Evolutionary conservation across 2,329 filamentous ascomycete genomes (phyloP), one percentile per base, ranked within the genome.

Genomic region (Alternaria brassicae): DNA sequence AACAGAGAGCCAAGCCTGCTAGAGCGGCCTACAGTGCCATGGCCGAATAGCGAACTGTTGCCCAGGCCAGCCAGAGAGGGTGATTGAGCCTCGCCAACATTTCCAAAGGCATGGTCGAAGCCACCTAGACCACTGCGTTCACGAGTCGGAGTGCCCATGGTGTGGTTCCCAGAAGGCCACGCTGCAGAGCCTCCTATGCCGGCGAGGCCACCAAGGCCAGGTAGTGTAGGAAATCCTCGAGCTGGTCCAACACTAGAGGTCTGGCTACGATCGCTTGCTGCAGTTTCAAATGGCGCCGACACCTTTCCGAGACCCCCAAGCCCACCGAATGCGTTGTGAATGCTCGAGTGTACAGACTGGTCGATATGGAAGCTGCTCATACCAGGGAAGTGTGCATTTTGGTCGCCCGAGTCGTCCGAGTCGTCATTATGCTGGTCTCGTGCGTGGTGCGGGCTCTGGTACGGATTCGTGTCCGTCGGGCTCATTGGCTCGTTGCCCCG

Each of bases 381-480:
- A 12, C 82, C 83, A 41, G 83, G 82, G 55, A 83, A 81, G 51
- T 83, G 81, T 34, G 80, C 67, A 55, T 82, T 81, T 53, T 83
- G 81, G 50, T 83, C 82, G 61, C 85, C 83, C 47, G 84, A 82
- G 25, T 84, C 85, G 51, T 84, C 82, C 6, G 82, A 80, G 42
- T 90, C 83, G 63, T 86, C 85, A 60, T 88, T 85, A 17, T 86
- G 86, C 47, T 91, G 88, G 5, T 82, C 82, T 42, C 88, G 88
- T 25, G 93, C 90, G 36, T 89, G 91, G 7, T 91, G 88, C 2
- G 95, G 95, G 76, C 94, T 98, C 65, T 93, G 91, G 75, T 95
- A 99, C 2, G 95, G 95, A 73, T 99, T 99, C 3, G 95, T 98
- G 72, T 96, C 92, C 0, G 93, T 95, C 10, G 95, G 95, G 75